Evolutionary conservation across 768 basidiomycete genomes (phyloP), one percentile per base, ranked within the genome.

Genomic region (Heimioporus sp.): DNA sequence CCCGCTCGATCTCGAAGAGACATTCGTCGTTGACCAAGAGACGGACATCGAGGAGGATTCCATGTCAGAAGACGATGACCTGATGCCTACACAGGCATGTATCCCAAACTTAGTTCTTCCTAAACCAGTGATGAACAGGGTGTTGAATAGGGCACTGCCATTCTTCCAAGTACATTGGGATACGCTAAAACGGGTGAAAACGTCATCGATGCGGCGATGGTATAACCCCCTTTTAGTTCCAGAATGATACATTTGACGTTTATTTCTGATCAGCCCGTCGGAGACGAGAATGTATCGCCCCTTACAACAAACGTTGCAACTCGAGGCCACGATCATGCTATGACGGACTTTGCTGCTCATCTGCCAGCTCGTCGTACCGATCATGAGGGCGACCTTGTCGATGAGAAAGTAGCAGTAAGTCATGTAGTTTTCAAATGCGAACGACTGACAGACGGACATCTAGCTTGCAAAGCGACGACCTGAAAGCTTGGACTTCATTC

Each of bases 401-500:
- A 12, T n/a, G 35, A 36, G 24, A 52, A 51, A 24, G 51, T 53
- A 39, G 13, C 6, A n/a, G 64, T 59, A 46, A 43, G 65, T 48
- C 24, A 28, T 28, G 24, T 28, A 28, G 34, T 10, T 28, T 13
- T 41, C 31, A n/a, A 9, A n/a, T 21, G 21, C 40, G 39, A 11
- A 41, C 24, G n/a, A n/a, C 7, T 28, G 20, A 43, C 16, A 0
- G 32, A 41, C 10, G 16, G 48, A 34, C 24, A 36, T 46, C 20
- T 41, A 59, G 59, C 21, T 31, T 21, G 6, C 28, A 5, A 52
- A 51, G 10, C 38, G 11, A 47, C 64, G 57, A 17, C 64, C 62
- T 20, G 59, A 62, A 37, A 54, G 65, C 28, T 46, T 65, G 40
- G 48, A 50, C 9, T 65, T 66, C 43, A 43, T 65, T 45, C 64